Conservation (phyloP, 2,329 filamentous ascomycete species). For the Curvularia lunata region DNA sequence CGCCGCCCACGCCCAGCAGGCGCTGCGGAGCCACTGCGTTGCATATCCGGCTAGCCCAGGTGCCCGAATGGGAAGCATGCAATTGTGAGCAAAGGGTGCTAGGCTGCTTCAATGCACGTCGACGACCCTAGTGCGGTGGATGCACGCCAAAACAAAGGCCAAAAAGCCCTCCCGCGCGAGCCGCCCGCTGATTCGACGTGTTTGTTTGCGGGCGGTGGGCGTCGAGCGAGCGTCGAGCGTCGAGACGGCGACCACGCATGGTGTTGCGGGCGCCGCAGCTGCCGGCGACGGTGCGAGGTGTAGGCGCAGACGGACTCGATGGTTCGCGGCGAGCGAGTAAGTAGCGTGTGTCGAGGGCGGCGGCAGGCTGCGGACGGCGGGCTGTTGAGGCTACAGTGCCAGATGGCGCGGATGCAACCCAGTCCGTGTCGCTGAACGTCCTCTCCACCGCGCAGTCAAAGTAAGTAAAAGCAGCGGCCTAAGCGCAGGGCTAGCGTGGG, state of each 20-base stretch:
- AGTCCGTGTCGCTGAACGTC: slow-evolving; percentile 19
- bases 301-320: not conserved
- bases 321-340: too few species aligned
- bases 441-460: slow-evolving; percentile 10
- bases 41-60: slow-evolving; percentile 26
- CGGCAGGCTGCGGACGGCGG: slow-evolving; percentile 10
- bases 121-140: slow-evolving; percentile 22
- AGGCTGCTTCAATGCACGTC: slow-evolving; percentile 18
- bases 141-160: slow-evolving; percentile 37
- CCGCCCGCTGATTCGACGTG: slow-evolving; percentile 38
- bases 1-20: slow-evolving; percentile 22
- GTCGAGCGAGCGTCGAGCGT: slow-evolving; percentile 13
- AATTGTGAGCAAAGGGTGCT: slow-evolving; percentile 30
- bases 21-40: slow-evolving; percentile 18
- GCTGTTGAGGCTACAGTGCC: slow-evolving; percentile 12
- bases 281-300: slow-evolving; percentile 28
- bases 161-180: slow-evolving; percentile 36
- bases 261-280: slow-evolving; percentile 20
- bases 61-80: slow-evolving; percentile 33
- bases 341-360: not conserved
- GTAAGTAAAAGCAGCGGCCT: slow-evolving; percentile 40
- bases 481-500: slow-evolving; percentile 28
- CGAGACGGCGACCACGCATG: too few species aligned
- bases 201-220: slow-evolving; percentile 29
- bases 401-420: slow-evolving; percentile 25